Evolutionary conservation across 2,329 filamentous ascomycete genomes (phyloP), one percentile per base, ranked within the genome.

Genomic region (Tolypocladium inflatum): DNA sequence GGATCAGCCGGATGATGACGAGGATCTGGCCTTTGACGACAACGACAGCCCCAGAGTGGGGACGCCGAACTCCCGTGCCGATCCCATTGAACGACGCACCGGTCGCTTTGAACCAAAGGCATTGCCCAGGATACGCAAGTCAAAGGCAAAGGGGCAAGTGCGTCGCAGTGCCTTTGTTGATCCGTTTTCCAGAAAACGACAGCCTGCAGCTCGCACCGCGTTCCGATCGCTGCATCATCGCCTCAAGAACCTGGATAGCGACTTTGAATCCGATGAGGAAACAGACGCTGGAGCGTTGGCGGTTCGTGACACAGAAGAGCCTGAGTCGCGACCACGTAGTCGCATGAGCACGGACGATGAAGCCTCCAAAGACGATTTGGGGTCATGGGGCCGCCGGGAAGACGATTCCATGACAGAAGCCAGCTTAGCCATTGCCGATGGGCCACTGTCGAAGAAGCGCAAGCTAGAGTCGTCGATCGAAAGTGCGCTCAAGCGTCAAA

Each of bases 231-330:
- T 97, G 21, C 91, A 96, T 69, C 88, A 96, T 73, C 72, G 73
- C 80, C 90, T 74, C 73, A 82, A 42, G 79, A 83, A 70, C 85
- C 74, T 64, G 73, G 83, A 71, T 75, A 82, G 68, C 87, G 82
- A 76, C 82, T 89, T 88, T n/a, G 90, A 97, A 70, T 95, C 91
- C 0, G 92, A 96, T 63, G 92, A 95, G 63, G 91, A 97, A 58
- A 76, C 73, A 2, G 82, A 84, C 62, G 82, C 82, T 53, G 74
- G 76, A 43, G 75, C 75, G 39, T 59, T 72, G 37, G 84, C 88
- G 15, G 84, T 82, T 15, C 81, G 87, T 52, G 91, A 92, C 68
- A 95, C 90, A 0, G 92, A 96, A 68, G 92, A 94, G 63, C 85
- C 86, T 39, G 92, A 94, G 60, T 96, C 90, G 62, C 84, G 88